phyloP scores from a whole-genome alignment of 495 filamentous ascomycete species.

The Penicillium crystallinum region DNA sequence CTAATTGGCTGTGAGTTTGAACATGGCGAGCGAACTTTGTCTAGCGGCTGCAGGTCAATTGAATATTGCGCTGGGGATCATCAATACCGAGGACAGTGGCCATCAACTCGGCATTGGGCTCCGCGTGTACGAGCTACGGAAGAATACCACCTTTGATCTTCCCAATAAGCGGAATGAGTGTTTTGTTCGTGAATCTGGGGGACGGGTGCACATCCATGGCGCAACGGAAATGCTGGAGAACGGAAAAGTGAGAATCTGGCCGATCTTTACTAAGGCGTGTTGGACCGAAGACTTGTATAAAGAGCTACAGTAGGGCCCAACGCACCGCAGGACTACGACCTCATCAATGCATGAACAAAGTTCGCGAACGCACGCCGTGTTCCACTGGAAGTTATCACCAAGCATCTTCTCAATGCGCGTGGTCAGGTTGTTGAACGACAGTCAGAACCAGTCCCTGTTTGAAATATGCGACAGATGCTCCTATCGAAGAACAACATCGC shows the following conservation, averaged over 20 bases:
- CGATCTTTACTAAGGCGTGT: conserved; percentile 17
- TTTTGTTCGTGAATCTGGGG: conserved; percentile 19
- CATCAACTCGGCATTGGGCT: conserved; percentile 18
- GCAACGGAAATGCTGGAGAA: conserved; percentile 21
- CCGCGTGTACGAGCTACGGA: conserved; percentile 22
- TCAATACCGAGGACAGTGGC: conserved; percentile 3
- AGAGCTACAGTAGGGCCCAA: conserved; percentile 12
- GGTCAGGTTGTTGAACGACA: conserved; percentile 19
- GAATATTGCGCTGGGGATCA: background rate
- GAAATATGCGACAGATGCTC: conserved; percentile 23
- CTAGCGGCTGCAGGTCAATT: conserved; percentile 18
- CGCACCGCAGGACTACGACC: conserved; percentile 12
- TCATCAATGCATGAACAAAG: conserved; percentile 25
- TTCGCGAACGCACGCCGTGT: conserved; percentile 24
- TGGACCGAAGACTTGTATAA: conserved; percentile 16
- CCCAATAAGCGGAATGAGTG: conserved; percentile 17
- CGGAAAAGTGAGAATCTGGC: conserved; percentile 21
- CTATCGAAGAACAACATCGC: conserved; percentile 17
- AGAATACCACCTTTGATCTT: conserved; percentile 23
- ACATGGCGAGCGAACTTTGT: conserved; percentile 14
- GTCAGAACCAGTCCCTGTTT: conserved; percentile 22
- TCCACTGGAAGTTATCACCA: conserved; percentile 20
- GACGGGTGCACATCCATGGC: conserved; percentile 17
- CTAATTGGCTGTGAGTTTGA: conserved; percentile 26
- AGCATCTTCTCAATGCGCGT: conserved; percentile 12